Evolutionary conservation across 495 filamentous ascomycete genomes (phyloP), one percentile per base, ranked within the genome.

Genomic region (Daldinia bambusicola): DNA sequence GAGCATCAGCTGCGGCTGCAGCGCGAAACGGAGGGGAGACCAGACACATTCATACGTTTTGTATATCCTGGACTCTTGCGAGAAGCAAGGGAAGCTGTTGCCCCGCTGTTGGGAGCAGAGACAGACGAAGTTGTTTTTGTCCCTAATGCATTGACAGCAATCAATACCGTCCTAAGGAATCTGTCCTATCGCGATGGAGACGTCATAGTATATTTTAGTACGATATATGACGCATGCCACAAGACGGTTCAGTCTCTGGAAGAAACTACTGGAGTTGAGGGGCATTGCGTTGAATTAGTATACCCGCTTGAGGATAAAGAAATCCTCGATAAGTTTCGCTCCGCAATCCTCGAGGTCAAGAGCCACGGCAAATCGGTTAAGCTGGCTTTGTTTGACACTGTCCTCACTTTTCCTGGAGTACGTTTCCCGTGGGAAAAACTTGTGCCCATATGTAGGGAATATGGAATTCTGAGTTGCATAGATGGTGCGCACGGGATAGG

Each of bases 401-500:
- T 96, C 50, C 84, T 89, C 52, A 90, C 87, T 16, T 79, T 89
- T 36, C 93, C 93, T 0, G 93, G 92, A 2, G 83, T 93, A 0
- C 78, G 89, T 9, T 87, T 95, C 68, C 93, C 93, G 0, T 95
- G 92, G 82, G 91, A 93, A 76, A 60, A 69, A 7, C 78, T 97
- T 4, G 84, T 85, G 1, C 70, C 71, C 5, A 80, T 87, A 2
- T 95, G 92, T 72, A 83, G 79, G 31, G 80, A 87, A 64, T 78
- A 89, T 30, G 85, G 84, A 0, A 82, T 95, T 4, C 76, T 85
- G 16, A 81, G 72, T 14, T 77, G 88, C 41, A 81, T 94, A 36
- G 92, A 95, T 73, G 92, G 82, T 6, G 92, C 92, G 2, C 92
- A 95, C 75, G 89, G 89, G 13, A 81, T 95, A 40, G 93, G 93